phyloP scores from a whole-genome alignment of 306 rosid genomes.

The Rubus idaeus region DNA sequence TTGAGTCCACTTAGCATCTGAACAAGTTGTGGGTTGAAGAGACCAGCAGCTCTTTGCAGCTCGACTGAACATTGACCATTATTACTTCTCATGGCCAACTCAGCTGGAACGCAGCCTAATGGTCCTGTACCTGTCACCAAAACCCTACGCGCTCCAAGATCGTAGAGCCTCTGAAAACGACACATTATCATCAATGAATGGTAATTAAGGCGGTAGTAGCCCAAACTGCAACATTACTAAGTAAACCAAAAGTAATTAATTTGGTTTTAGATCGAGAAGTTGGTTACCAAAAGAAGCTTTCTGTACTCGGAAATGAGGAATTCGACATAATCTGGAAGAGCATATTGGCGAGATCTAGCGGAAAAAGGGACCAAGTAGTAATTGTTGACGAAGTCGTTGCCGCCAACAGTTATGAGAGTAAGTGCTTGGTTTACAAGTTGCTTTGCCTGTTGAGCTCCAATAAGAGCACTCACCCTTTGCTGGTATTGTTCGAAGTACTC shows the following conservation, averaged over 20 bases:
- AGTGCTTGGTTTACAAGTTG: conserved; percentile 49
- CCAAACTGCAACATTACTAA: not conserved
- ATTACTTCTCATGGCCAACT: conserved; percentile 51
- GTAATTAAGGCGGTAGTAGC: not conserved
- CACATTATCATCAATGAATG: not conserved
- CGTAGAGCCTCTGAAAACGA: conserved; percentile 36
- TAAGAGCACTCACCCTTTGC: conserved; percentile 40
- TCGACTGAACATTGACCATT: conserved; percentile 56
- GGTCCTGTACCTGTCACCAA: conserved; percentile 91
- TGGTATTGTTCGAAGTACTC: conserved; percentile 61
- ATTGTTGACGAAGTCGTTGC: conserved; percentile 87
- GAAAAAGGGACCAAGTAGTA: conserved; percentile 75
- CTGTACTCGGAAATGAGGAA: conserved; percentile 55
- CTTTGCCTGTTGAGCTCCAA: conserved; percentile 41
- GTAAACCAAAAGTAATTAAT: not conserved
- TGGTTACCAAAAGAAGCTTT: conserved; percentile 50
- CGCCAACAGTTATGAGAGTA: conserved; percentile 69
- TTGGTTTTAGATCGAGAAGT: not conserved
- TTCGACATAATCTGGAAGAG: conserved; percentile 60
- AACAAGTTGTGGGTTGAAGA: conserved; percentile 68
- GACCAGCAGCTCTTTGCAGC: conserved; percentile 51
- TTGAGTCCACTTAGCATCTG: conserved; percentile 50
- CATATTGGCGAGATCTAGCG: conserved; percentile 66
- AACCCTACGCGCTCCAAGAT: conserved; percentile 71
- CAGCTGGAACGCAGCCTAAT: conserved; percentile 87